Base-by-base conservation (phyloP, 2,329 filamentous ascomycete genomes). In the Paecilomyces sp. region DNA sequence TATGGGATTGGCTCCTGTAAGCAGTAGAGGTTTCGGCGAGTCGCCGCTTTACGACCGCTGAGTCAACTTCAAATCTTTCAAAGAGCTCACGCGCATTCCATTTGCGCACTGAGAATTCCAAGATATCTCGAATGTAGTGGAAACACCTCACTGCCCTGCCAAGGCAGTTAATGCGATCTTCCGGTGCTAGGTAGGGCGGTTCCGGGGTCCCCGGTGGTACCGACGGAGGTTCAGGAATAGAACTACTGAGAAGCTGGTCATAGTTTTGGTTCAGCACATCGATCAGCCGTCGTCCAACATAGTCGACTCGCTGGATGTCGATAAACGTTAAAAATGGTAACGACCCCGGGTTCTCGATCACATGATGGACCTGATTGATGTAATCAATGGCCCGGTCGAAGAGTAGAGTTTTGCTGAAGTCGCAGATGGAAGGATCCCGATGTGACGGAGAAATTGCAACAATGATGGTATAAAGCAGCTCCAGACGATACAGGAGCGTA, bases 381-480 rank as follows among this genome's bases (percentile, higher is more conserved):
- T 94, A 97, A n/a, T 88, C 84, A 65, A 93, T 86, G 63, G 88
- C 88, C 68, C 94, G 88, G 71, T 96, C 91, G 71, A 96, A 96
- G 50, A 96, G 90, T 25, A 96, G 80, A 31, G 87, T 81, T 62
- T 91, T 89, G 41, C 88, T 89, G 70, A 93, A 91, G 54, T 91
- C 84, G 3, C 86, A 88, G 56, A 92, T 86, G 1, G 64, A 64
- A 0, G 90, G 89, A 3, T 89, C 86, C 54, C 88, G 83, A 1
- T 87, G 85, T 36, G 89, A 92, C 0, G 92, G 91, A 0, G 91
- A 91, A 7, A 97, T 83, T 60, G 93, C 90, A 72, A 97, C 91
- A 25, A 96, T 88, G 67, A 91, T 94, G 69, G 91, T 95, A 77
- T 96, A 97, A 54, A 93, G 84, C 51, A 95, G 77, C 71, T 99